Evolutionary conservation across 352 stramenopile species (phyloP).

Genomic region (Blastocystis sp.): DNA sequence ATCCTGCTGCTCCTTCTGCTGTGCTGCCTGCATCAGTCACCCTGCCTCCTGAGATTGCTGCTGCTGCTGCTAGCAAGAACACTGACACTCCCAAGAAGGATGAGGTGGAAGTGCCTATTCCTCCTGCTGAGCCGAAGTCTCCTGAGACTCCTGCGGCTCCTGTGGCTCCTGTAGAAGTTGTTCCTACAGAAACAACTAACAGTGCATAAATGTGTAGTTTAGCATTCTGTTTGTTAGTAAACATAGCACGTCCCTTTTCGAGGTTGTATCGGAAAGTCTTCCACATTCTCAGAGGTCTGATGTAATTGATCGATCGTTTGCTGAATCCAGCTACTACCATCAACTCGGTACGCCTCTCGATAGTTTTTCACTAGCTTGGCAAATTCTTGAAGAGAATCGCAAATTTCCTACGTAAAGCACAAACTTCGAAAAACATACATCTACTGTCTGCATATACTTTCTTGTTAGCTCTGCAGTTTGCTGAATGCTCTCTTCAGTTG

Average conservation of each 20-base stretch:
- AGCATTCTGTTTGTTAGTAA: too few relatives aligned
- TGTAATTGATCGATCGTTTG: neutral
- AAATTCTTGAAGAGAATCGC: neutral
- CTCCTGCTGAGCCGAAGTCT: neutral
- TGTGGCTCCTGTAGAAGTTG: neutral
- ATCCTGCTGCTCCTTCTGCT: neutral
- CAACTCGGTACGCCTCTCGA: neutral
- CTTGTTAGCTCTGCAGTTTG: neutral
- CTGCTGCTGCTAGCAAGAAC: neutral
- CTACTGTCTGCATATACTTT: constrained; percentile 17
- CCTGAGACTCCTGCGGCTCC: neutral
- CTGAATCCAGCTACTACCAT: neutral
- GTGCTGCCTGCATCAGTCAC: neutral
- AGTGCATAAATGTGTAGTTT: neutral
- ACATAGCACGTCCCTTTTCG: too few relatives aligned
- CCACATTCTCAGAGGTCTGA: neutral
- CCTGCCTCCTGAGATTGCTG: constrained; percentile 10
- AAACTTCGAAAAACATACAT: neutral
- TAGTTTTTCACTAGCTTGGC: constrained; percentile 7
- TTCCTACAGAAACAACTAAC: neutral
- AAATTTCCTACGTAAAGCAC: neutral
- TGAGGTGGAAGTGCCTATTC: neutral
- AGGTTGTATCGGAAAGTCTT: neutral
- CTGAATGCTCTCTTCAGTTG: neutral
- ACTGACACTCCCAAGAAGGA: neutral